Evolutionary conservation across 164 flowering plant genomes (phyloP).

Genomic region (Santalum album): DNA sequence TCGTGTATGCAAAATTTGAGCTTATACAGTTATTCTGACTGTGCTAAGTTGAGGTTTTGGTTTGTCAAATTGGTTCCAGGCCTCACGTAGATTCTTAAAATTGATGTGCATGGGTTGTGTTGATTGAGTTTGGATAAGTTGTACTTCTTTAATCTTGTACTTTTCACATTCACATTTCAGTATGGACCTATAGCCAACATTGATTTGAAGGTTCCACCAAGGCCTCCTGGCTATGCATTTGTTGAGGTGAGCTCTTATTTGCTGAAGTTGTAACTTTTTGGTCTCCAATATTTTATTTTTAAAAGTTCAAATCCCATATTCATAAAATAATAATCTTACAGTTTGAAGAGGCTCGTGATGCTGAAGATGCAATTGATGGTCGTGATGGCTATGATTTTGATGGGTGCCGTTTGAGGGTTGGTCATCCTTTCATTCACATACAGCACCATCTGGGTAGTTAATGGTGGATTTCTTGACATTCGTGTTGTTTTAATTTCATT

Average conservation of each 20-base stretch:
- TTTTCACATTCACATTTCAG: slow-evolving; percentile 29
- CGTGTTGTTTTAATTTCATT: too few species aligned
- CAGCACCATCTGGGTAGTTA: too few species aligned
- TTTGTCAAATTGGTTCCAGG: too few species aligned
- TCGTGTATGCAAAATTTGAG: too few species aligned
- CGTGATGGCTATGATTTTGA: slow-evolving; percentile 98
- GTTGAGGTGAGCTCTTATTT: slow-evolving; percentile 43
- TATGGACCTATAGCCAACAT: slow-evolving; percentile 75
- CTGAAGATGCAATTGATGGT: slow-evolving; percentile 94
- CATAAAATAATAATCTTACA: slow-evolving; percentile 12
- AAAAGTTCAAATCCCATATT: too few species aligned
- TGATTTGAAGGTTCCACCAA: slow-evolving; percentile 82
- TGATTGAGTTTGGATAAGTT: too few species aligned
- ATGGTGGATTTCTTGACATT: too few species aligned
- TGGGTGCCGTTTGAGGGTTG: slow-evolving; percentile 81
- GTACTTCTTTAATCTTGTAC: neutral
- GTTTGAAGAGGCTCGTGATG: slow-evolving; percentile 96
- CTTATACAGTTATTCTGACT: too few species aligned
- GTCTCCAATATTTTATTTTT: neutral
- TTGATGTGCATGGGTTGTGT: too few species aligned
- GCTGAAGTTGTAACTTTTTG: neutral
- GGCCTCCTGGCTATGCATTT: slow-evolving; percentile 89
- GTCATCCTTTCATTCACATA: slow-evolving; percentile 8
- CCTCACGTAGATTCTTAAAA: too few species aligned
- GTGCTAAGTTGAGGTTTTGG: too few species aligned